Evolutionary conservation across 495 filamentous ascomycete species (phyloP).

Genomic region (Tuber indicum): DNA sequence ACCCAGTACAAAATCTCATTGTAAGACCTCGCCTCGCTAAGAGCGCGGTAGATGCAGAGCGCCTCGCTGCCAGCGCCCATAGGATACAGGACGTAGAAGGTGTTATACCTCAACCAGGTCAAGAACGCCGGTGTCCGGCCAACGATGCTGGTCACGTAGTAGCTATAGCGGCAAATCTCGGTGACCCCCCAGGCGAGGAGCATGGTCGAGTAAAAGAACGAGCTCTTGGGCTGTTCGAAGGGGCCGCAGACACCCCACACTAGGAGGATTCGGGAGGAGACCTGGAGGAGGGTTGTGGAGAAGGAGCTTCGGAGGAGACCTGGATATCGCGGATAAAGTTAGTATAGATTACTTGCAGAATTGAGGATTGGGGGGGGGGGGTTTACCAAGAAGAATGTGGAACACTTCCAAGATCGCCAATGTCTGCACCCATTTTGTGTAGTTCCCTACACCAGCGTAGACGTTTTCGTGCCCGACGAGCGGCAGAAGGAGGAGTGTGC

Average conservation of each 20-base stretch:
- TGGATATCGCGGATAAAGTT: slow-evolving; percentile 34
- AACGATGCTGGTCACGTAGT: slow-evolving; percentile 67
- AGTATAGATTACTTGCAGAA: not conserved
- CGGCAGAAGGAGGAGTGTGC: slow-evolving; percentile 51
- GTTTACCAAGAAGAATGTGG: slow-evolving; percentile 62
- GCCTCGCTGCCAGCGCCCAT: slow-evolving; percentile 83
- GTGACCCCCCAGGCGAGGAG: slow-evolving; percentile 76
- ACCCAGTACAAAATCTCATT: slow-evolving; percentile 52
- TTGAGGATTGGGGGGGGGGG: slow-evolving; percentile 19
- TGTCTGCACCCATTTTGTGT: slow-evolving; percentile 73
- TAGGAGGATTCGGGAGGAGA: slow-evolving; percentile 71
- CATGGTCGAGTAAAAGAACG: slow-evolving; percentile 60
- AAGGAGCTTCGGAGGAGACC: slow-evolving; percentile 79
- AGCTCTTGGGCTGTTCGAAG: slow-evolving; percentile 56
- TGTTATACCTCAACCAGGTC: slow-evolving; percentile 86
- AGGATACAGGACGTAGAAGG: slow-evolving; percentile 87
- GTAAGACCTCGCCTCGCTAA: slow-evolving; percentile 53
- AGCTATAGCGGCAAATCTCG: slow-evolving; percentile 82
- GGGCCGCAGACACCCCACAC: slow-evolving; percentile 69
- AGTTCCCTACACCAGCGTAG: slow-evolving; percentile 53
- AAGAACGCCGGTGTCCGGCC: slow-evolving; percentile 55
- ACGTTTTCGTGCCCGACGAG: slow-evolving; percentile 51
- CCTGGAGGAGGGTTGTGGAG: slow-evolving; percentile 81
- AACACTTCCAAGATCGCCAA: slow-evolving; percentile 73
- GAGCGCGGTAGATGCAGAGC: slow-evolving; percentile 61